Evolutionary conservation across 1,284 basidiomycete species (phyloP), one percentile per base, ranked within the genome.

Genomic region (Cutaneotrichosporon mucoides): DNA sequence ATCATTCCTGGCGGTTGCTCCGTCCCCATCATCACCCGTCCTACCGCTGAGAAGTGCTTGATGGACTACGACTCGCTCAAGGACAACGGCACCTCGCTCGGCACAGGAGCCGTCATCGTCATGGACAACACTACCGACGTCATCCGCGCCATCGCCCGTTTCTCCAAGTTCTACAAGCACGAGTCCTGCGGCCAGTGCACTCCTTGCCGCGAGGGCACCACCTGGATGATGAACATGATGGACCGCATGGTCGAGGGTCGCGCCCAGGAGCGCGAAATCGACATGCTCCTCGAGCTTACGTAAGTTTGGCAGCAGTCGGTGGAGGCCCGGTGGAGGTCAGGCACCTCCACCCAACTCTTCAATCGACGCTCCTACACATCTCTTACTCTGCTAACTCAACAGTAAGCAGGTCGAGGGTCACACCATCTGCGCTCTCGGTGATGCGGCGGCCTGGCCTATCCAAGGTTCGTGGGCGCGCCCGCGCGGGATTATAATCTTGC

Each of bases 171-270:
- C 81, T 96, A 96, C 83, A 96, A 97, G 80, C 95, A 98, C 81
- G 96, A 98, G 79, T 95, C 92, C 5, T 99, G 95, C 72, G 96
- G 96, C 24, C 96, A 98, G 79, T 99, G 94, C 76, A 98, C 95
- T 6, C 94, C 94, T 2, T 97, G 94, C 79, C 83, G 93, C 69
- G 93, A 96, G 76, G 93, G 93, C 51, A 96, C 93, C 3, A 94
- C 91, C 0, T 96, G 93, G 93, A 91, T 97, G 89, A 90, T 89
- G 85, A 95, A 96, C 80, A 95, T 96, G 90, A 96, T 96, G 92
- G 85, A 92, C 75, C 86, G 92, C 55, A 75, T 80, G 69, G 71
- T 89, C 43, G 88, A 90, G 72, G 94, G 95, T 3, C 85, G 92
- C 15, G 91, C 88, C 1, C 90, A 95, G 75, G 84, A 85, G 68